Base-by-base conservation (phyloP, 2,329 filamentous ascomycete genomes). In the Chalara sp. region DNA sequence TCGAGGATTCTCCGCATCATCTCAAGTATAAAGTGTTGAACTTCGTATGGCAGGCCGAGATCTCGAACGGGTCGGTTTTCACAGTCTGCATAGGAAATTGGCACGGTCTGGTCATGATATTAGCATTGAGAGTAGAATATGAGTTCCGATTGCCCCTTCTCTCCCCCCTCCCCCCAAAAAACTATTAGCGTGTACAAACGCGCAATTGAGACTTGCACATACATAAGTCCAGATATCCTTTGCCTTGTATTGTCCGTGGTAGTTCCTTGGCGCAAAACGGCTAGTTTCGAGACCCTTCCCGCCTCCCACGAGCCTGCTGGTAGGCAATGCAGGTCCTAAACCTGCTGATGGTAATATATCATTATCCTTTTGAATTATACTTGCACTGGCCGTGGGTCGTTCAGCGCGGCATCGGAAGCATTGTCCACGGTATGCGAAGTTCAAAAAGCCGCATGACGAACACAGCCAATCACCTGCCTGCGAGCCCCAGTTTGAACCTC, bases 41-140 rank as follows among this genome's bases (percentile, higher is more conserved):
- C 63, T 57, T 65, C 62, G 39, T 65, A 65, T n/a, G 63, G 63
- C 21, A 65, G 58, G 28, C 56, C 60, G 6, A 63, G 56, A 33
- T 64, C 60, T 21, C 48, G 48, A 21, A 46, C 44, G 13, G 47
- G n/a, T 40, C 30, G 7, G 50, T 48, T 4, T 51, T 32, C 32
- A 47, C 30, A 29, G 51, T 33, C 29, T 40, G 10, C 6, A 33
- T 46, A 37, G 28, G 28, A 28, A 11, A 29, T 3, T 48, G 10
- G 8, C 42, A 47, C 43, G 39, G 48, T 47, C 53, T 48, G 33
- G 7, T 45, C n/a, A 47, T 12, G 28, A 8, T 44, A 21, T 46
- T 33, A 50, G 50, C 28, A n/a, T 7, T 1, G 39, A 11, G 13
- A 0, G 2, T 46, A 45, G 42, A 40, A 32, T 13, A 10, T 6